Base-by-base conservation (phyloP, 192 early-diverging fungal species). In the Umbelopsis vinacea region DNA sequence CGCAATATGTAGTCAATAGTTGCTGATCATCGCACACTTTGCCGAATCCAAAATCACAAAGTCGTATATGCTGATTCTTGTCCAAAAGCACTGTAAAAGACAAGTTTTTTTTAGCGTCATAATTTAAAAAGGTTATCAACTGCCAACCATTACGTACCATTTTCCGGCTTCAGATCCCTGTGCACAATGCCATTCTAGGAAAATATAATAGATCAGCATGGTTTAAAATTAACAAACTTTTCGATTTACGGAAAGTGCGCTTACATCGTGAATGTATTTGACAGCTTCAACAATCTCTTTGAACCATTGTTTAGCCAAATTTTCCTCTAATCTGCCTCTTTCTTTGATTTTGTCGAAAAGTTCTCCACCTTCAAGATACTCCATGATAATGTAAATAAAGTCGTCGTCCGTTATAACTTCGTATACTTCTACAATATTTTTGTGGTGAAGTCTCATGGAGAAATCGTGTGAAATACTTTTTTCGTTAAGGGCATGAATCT, bases 1-100 rank as follows among this genome's bases (percentile, higher is more conserved):
- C 90, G 72, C 90, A 92, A 70, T 87, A 91, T 10, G 90, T 92
- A 43, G 82, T 86, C 43, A 91, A 74, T 29, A 87, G 74, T n/a
- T 85, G 73, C 14, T 84, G 78, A 29, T 81, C 77, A 50, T 82
- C 71, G 67, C 82, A 80, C 26, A 78, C 76, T 57, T 87, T 89
- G 10, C 82, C 88, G 67, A 89, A 89, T n/a, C 88, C 88, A 75
- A 89, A 89, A 67, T 89, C 88, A 14, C 84, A 86, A 21, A 89
- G 69, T 4, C 84, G 80, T 38, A 89, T 78, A 43, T 82, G 74
- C 14, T 76, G 69, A n/a, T 85, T 71, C 50, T 76, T 70, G 22
- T 86, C 82, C 24, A 89, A 76, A 9, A 89, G 73, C 38, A 89
- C 81, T 79, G 53, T 38, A 47, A 55, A 2, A 35, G 37, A 55